Evolutionary conservation across 345 rosid genomes (phyloP), one percentile per base, ranked within the genome.

Genomic region (Arabis alpina): DNA sequence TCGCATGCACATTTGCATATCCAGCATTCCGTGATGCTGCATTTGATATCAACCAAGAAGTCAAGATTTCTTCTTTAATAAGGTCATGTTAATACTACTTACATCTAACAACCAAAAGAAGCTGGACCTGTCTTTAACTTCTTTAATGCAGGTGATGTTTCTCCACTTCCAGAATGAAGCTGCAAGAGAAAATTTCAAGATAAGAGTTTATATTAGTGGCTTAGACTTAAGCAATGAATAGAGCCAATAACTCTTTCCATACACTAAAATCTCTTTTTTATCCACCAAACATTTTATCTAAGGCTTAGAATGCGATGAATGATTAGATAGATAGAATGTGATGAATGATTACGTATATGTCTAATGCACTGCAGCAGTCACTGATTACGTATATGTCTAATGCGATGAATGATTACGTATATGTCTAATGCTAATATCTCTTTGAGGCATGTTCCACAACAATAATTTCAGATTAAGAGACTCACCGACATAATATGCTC

Each of bases 401-500:
- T n/a, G n/a, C n/a, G n/a, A n/a, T n/a, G n/a, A n/a, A n/a, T n/a
- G n/a, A n/a, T n/a, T n/a, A n/a, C n/a, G n/a, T n/a, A n/a, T n/a
- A 57, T 48, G 66, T 40, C 59, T 16, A 25, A 39, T 43, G 37
- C 16, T 57, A 50, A 43, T 66, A 42, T 43, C 54, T 64, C 47
- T 15, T 47, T 44, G 32, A 54, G 61, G 53, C 57, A 73, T 70
- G 73, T 13, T 51, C 42, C 32, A 64, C 34, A 53, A 54, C 19
- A 49, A 47, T 50, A 44, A 58, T 68, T 39, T 71, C 65, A 55
- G 61, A 77, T 12, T 52, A 53, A 71, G 76, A 55, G 70, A 79
- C 97, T 89, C 83, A 91, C 99, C 59, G 92, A 85, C 92, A 94
- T 91, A 68, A 94, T 91, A 82, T 94, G 96, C 66, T 91, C 95